phyloP scores from a whole-genome alignment of 2,329 filamentous ascomycete genomes.

The Cercospora nicotianae region DNA sequence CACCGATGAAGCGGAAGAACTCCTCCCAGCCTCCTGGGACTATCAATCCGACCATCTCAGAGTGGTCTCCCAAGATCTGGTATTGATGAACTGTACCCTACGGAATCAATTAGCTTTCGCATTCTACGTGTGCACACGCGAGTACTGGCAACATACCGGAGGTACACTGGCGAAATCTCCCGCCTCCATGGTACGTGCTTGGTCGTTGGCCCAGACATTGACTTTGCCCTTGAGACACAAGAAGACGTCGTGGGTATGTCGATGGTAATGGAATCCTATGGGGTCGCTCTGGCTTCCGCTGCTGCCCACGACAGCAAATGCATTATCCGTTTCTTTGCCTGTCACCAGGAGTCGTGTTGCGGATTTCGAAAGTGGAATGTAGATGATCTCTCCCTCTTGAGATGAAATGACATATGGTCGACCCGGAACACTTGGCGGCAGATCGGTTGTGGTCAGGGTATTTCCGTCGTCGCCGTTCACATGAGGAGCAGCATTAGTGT shows the following conservation, averaged over 20 bases:
- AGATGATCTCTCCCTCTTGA: constrained; percentile 52
- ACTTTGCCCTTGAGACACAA: constrained; percentile 56
- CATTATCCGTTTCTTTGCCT: constrained; percentile 53
- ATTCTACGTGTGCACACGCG: neutral
- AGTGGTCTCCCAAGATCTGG: constrained; percentile 55
- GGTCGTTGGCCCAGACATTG: constrained; percentile 60
- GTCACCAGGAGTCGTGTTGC: constrained; percentile 54
- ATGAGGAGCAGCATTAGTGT: neutral
- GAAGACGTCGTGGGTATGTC: constrained; percentile 59
- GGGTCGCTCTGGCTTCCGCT: constrained; percentile 50
- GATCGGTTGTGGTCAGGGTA: constrained; percentile 11
- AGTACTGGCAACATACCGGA: constrained; percentile 44
- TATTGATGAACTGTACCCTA: constrained; percentile 58
- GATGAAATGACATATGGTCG: constrained; percentile 33
- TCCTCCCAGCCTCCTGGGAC: constrained; percentile 61
- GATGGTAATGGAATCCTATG: constrained; percentile 59
- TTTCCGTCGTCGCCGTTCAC: neutral
- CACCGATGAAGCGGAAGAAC: constrained; percentile 60
- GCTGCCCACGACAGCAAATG: constrained; percentile 54
- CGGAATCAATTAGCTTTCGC: neutral
- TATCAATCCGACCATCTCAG: constrained; percentile 56
- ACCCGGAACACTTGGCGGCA: constrained; percentile 27
- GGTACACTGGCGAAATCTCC: constrained; percentile 61
- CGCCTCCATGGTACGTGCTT: constrained; percentile 54
- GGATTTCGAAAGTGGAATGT: constrained; percentile 55